Evolutionary conservation across 2,329 filamentous ascomycete genomes (phyloP), one percentile per base, ranked within the genome.

Genomic region (Cercospora citrullina): DNA sequence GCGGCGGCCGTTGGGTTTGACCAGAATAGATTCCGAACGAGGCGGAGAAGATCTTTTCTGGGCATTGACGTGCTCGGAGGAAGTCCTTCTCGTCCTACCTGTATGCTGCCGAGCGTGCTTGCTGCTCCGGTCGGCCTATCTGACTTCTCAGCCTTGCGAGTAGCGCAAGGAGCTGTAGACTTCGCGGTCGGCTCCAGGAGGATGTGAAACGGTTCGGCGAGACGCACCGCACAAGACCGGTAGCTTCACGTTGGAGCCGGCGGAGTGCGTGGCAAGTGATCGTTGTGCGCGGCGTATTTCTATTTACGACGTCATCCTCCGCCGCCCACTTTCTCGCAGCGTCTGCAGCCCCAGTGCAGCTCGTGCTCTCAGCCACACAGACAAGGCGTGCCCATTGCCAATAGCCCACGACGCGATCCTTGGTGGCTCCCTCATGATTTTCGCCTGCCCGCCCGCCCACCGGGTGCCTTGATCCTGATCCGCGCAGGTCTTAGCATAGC

Each of bases 11-110:
- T 30, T 36, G 55, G 14, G 55, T 21, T 14, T 21, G 55, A 59
- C 55, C 62, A 64, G 62, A 67, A 58, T 36, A 64, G 21, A 58
- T 62, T 58, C 69, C 48, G 63, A 63, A 71, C 60, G 67, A 69
- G 57, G 45, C 60, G 58, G 45, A 68, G 51, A 60, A 63, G 55
- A 62, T 61, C 30, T 58, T 53, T 48, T 48, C 51, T 39, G 55
- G 64, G 64, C 65, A 64, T 68, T 60, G 33, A 60, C 28, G 36
- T 60, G n/a, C 30, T 45, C 30, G 23, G 36, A 26, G 51, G 36
- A 48, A 62, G 42, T 30, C 42, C n/a, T 26, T 62, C 21, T 45
- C 42, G 42, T 45, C 60, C 60, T 62, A 28, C 28, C 48, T 55
- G 18, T 36, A 6, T 36, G 16, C n/a, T 21, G 53, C 55, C 55